These are phyloP conservation scores for Caloboletus firmus DNA, from an alignment of 1,284 basidiomycete species.

Conservation along the genomic window DNA sequence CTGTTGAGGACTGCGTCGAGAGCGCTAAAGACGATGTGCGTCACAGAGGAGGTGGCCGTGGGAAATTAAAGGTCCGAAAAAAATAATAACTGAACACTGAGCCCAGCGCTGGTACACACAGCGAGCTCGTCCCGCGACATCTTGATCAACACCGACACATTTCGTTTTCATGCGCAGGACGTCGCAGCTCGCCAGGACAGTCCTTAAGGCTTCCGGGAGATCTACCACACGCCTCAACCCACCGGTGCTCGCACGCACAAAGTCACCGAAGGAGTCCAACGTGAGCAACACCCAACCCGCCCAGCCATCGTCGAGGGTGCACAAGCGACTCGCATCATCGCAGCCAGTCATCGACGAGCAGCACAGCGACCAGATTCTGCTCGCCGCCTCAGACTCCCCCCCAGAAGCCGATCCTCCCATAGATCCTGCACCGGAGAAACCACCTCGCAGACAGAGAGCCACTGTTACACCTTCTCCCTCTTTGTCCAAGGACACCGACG, in stretches of 20 bases:
- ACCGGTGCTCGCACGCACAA: constrained; percentile 26
- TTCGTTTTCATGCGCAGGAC: constrained; percentile 24
- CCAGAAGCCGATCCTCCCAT: constrained; percentile 27
- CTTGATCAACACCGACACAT: neutral
- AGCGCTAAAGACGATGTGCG: neutral
- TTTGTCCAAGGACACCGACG: constrained; percentile 40
- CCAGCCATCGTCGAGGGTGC: constrained; percentile 30
- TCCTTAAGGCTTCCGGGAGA: constrained; percentile 18
- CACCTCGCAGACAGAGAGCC: constrained; percentile 42
- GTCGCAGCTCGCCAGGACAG: constrained; percentile 21
- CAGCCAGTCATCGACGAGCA: constrained; percentile 24
- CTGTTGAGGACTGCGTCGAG: neutral
- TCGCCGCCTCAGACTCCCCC: constrained; percentile 22
- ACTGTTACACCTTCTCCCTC: constrained; percentile 18
- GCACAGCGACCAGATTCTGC: constrained; percentile 6
- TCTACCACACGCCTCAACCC: neutral
- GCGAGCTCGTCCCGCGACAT: constrained; percentile 7
- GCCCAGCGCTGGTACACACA: constrained; percentile 2
- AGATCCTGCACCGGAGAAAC: constrained; percentile 32
- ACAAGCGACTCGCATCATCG: constrained; percentile 38
- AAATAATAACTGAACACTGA: neutral
- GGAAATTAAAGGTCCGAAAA: constrained; percentile 7
- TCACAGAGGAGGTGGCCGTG: constrained; percentile 18
- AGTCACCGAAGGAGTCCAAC: constrained; percentile 22
- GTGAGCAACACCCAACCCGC: constrained; percentile 18